Evolutionary conservation across 2,329 filamentous ascomycete genomes (phyloP).

Genomic region (Ascosphaera acerosa): DNA sequence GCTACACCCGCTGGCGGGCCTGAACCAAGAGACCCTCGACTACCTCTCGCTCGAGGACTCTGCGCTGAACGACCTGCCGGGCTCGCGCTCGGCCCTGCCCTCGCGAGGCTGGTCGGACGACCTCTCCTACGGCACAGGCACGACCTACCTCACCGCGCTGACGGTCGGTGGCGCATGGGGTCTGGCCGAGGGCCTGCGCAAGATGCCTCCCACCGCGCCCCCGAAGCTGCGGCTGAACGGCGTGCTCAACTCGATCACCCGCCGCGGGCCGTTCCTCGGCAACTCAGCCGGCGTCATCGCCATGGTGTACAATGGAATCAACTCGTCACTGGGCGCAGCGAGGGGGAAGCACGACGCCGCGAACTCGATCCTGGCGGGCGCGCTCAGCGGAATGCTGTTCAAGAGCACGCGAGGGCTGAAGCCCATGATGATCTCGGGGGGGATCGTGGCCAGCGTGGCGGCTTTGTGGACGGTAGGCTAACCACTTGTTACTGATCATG

Average conservation of each 20-base stretch:
- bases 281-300: slow-evolving; percentile 92
- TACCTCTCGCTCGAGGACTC: slow-evolving; percentile 90
- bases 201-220: slow-evolving; percentile 41
- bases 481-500: slow-evolving; percentile 4
- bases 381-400: slow-evolving; percentile 76
- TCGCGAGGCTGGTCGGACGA: slow-evolving; percentile 96
- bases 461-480: slow-evolving; percentile 69
- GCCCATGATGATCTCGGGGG: slow-evolving; percentile 86
- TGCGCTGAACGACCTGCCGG: slow-evolving; percentile 61
- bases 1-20: slow-evolving; percentile 76
- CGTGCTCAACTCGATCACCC: slow-evolving; percentile 78
- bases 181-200: slow-evolving; percentile 63
- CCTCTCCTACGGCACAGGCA: slow-evolving; percentile 88
- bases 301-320: slow-evolving; percentile 85
- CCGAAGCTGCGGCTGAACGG: slow-evolving; percentile 86
- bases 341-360: slow-evolving; percentile 71
- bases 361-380: slow-evolving; percentile 71
- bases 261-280: slow-evolving; percentile 79
- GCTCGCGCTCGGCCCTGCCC: slow-evolving; percentile 64
- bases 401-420: slow-evolving; percentile 79
- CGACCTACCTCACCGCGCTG: slow-evolving; percentile 76
- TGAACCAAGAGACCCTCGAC: slow-evolving; percentile 82
- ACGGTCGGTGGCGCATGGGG: slow-evolving; percentile 78
- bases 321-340: slow-evolving; percentile 54
- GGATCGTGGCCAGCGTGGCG: slow-evolving; percentile 64